These are phyloP conservation scores for Pinus tabuliformis DNA, from an alignment of 75 land plant genomes.

Conservation along the genomic window DNA sequence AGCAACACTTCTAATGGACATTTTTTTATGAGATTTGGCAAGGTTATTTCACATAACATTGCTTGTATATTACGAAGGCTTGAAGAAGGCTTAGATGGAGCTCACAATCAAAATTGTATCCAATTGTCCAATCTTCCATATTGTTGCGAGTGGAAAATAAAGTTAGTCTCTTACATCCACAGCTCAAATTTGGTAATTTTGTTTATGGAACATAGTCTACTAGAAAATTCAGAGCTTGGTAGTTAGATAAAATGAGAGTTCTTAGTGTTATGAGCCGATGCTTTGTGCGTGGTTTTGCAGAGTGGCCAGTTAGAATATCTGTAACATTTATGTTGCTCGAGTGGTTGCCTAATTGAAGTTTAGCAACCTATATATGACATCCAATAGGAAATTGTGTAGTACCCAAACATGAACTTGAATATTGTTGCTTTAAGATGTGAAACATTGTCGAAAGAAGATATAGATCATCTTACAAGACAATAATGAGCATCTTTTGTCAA, in stretches of 20 bases:
- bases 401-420: not conserved
- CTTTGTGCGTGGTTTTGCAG: not conserved
- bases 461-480: too few species aligned
- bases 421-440: not conserved
- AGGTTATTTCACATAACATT: conserved; percentile 74
- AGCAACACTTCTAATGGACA: conserved; percentile 73
- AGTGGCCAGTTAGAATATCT: not conserved
- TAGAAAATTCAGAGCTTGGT: not conserved
- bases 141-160: not conserved
- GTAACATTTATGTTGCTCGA: not conserved
- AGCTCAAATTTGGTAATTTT: not conserved
- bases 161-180: not conserved
- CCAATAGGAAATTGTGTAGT: not conserved
- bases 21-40: conserved; percentile 82
- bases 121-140: not conserved
- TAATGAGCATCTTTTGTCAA: not conserved
- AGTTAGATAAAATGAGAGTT: not conserved
- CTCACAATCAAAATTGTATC: not conserved
- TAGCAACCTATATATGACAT: not conserved
- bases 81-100: not conserved
- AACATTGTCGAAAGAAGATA: not conserved
- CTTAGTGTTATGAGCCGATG: not conserved
- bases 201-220: not conserved
- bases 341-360: not conserved
- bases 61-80: not conserved